Percentiles rank a stretch among this genome's conserved stretches.
Conservation (phyloP, 2,329 filamentous ascomycete genomes). For the Sphaerulina vaccinii region DNA sequence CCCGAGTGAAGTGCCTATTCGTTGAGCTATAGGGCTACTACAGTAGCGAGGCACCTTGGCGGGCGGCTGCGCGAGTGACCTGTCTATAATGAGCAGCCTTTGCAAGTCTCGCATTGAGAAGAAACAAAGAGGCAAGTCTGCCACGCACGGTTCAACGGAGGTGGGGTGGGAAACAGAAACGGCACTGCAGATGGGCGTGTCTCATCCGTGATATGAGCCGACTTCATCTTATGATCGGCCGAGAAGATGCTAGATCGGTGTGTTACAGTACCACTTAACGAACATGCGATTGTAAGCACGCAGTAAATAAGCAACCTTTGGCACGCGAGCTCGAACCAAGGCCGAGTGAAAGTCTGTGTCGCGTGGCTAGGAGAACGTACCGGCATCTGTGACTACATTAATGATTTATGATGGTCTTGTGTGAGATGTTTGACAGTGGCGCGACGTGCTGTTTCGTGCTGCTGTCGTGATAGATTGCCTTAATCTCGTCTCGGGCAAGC, state of each 20-base stretch:
- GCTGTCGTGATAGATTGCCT: neutral
- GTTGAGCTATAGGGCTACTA: no score
- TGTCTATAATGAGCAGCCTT: no score
- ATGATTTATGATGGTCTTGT: neutral
- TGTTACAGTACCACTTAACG: neutral
- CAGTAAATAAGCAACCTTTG: neutral
- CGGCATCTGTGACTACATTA: constrained; percentile 1
- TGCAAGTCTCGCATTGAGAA: no score
- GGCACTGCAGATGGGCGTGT: neutral
- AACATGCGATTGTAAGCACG: neutral
- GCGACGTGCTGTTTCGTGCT: neutral
- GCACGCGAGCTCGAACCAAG: neutral
- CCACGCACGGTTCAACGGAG: no score
- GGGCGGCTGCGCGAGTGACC: no score
- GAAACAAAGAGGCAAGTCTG: no score
- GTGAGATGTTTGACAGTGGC: neutral
- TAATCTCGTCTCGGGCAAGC: no score
- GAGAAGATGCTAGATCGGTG: neutral
- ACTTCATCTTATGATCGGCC: neutral
- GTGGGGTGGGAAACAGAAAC: no score
- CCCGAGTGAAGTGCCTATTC: neutral
- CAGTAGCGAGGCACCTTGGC: no score
- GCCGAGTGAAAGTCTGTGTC: constrained; percentile 5
- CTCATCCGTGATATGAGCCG: neutral
- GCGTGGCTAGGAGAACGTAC: constrained; percentile 2